A percentile compares a stretch with the other conserved stretches of the same genome.
These are phyloP conservation scores for Lantana camara DNA, from an alignment of 257 asterid genomes.

Conservation along the genomic window DNA sequence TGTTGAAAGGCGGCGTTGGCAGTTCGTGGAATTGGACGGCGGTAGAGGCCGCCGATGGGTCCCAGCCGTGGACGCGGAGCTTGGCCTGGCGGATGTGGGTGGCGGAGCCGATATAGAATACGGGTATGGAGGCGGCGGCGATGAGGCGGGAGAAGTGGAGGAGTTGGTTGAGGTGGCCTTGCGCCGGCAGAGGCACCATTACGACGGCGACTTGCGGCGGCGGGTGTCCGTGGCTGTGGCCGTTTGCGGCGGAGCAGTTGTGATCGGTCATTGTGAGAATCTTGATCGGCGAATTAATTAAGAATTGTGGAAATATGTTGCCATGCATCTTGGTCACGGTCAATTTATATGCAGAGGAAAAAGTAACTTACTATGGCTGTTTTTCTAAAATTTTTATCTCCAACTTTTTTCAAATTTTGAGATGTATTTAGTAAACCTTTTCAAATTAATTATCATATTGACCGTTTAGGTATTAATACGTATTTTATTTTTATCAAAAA, in stretches of 20 bases:
- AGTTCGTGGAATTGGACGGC: slow-evolving; percentile 37
- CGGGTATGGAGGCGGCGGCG: slow-evolving; percentile 34
- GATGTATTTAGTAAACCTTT: too few relatives aligned
- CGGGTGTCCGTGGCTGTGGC: not conserved
- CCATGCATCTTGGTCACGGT: too few relatives aligned
- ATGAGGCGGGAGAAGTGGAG: slow-evolving; percentile 44
- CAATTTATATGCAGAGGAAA: too few relatives aligned
- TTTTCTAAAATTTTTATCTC: too few relatives aligned
- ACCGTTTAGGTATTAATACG: too few relatives aligned
- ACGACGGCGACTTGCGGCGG: slow-evolving; percentile 25
- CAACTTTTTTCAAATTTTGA: too few relatives aligned
- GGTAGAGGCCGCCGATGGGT: slow-evolving; percentile 10
- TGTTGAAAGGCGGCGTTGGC: slow-evolving; percentile 23
- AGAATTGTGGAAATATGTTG: too few relatives aligned
- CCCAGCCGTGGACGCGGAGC: slow-evolving; percentile 29
- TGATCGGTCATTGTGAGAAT: not conserved
- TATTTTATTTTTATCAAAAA: too few relatives aligned
- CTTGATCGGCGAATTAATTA: not conserved
- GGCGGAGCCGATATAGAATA: slow-evolving; percentile 38
- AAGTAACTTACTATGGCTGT: too few relatives aligned
- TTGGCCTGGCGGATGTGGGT: slow-evolving; percentile 52
- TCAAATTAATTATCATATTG: too few relatives aligned
- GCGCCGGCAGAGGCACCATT: slow-evolving; percentile 49
- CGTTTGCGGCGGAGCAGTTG: not conserved
- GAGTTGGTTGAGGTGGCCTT: slow-evolving; percentile 56